Evolutionary conservation across 768 basidiomycete genomes (phyloP).

Genomic region (Russula olivacea): DNA sequence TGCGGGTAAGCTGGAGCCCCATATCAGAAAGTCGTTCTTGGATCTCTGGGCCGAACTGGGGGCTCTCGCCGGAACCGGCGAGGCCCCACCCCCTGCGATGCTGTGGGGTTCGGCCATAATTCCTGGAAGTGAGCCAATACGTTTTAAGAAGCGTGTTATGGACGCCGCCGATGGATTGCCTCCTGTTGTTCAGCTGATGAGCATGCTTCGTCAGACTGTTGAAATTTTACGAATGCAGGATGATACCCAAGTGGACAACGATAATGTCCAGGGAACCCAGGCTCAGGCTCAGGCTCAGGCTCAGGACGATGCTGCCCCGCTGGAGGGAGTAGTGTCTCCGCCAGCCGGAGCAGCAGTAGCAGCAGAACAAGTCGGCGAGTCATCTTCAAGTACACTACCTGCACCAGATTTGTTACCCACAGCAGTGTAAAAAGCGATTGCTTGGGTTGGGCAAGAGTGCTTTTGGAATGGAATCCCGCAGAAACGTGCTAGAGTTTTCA

Average conservation of each 20-base stretch:
- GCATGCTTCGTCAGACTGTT: constrained; percentile 6
- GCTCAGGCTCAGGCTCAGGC: background rate
- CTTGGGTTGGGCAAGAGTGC: no score
- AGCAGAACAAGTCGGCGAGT: no score
- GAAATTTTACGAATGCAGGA: background rate
- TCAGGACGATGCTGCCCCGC: background rate
- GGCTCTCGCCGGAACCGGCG: background rate
- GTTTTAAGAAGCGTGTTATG: constrained; percentile 2
- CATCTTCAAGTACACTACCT: background rate
- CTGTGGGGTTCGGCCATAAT: background rate
- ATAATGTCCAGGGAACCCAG: background rate
- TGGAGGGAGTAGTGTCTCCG: background rate
- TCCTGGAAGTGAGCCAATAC: background rate
- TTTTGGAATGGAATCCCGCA: no score
- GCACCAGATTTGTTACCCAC: no score
- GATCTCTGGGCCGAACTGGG: constrained; percentile 1
- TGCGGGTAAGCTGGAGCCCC: background rate
- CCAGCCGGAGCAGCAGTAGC: no score
- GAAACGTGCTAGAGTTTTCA: no score
- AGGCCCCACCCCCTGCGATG: background rate
- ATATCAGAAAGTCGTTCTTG: background rate
- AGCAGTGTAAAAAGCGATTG: no score
- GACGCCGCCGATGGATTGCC: background rate
- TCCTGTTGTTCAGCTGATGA: background rate
- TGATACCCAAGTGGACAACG: background rate